phyloP scores from a whole-genome alignment of 2,329 filamentous ascomycete species.

The Alternaria angustiovoidea region DNA sequence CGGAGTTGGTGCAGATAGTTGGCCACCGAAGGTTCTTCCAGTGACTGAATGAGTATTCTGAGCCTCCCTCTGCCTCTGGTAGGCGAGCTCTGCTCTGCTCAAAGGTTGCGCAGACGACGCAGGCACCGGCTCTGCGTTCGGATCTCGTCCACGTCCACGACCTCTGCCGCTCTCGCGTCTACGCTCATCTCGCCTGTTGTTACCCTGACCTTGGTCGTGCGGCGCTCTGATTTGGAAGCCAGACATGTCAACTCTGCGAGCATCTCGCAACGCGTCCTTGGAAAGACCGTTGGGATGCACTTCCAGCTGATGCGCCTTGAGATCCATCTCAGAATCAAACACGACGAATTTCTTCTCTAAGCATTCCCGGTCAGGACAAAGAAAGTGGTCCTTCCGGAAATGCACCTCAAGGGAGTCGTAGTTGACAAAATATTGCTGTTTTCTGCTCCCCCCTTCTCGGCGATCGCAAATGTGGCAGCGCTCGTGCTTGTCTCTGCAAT shows the following conservation, averaged over 20 bases:
- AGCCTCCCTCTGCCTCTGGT: conserved; percentile 90
- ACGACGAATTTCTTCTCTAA: conserved; percentile 98
- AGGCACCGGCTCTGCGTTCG: conserved; percentile 82
- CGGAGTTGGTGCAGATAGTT: conserved; percentile 68
- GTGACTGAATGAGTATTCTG: conserved; percentile 85
- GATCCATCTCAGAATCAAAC: conserved; percentile 91
- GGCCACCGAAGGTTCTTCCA: conserved; percentile 83
- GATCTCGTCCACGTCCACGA: conserved; percentile 78
- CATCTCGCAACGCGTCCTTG: conserved; percentile 84
- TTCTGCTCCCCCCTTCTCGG: conserved; percentile 61
- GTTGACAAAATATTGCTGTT: conserved; percentile 90
- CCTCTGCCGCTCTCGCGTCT: conserved; percentile 58
- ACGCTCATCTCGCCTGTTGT: conserved; percentile 52
- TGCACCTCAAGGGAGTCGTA: conserved; percentile 87
- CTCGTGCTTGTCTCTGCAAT: conserved; percentile 94
- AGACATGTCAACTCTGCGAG: conserved; percentile 84
- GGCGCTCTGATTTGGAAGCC: conserved; percentile 80
- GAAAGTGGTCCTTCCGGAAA: conserved; percentile 85
- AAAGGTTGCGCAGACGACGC: conserved; percentile 80
- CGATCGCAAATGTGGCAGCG: conserved; percentile 94
- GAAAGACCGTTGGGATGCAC: conserved; percentile 81
- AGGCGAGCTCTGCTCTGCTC: conserved; percentile 86
- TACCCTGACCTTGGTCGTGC: conserved; percentile 63
- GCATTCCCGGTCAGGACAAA: conserved; percentile 86
- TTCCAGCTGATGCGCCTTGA: conserved; percentile 91